Base-by-base conservation (phyloP, 1,284 basidiomycete species). In the Malassezia brasiliensis region DNA sequence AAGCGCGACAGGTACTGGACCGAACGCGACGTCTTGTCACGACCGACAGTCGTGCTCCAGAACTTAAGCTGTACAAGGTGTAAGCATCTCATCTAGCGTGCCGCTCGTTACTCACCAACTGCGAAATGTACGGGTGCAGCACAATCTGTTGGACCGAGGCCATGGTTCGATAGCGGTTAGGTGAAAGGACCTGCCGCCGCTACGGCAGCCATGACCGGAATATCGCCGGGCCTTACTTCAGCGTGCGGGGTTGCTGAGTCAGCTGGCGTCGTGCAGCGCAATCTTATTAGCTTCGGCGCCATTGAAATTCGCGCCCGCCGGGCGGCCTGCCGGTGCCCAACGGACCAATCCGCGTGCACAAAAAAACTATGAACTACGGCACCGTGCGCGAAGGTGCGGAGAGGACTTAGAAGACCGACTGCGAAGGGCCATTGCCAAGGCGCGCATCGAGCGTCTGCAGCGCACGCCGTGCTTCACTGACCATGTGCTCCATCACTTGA, bases 1-100 rank as follows among this genome's bases (percentile, higher is more conserved):
- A 96, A 85, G 22, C 93, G 85, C 45, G 93, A 81, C 62, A 89
- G 84, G 77, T 91, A 96, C 78, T 99, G 93, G 57, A 91, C 77
- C 28, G 88, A 82, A 66, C 93, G 85, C 77, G 96, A 93, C 36
- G 84, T 79, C 89, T 91, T 74, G 63, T 74, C 72, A 39, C 72
- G 61, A 36, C 72, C 72, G 15, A 72, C 72, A n/a, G 72, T 74
- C 47, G 72, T 74, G 50, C 62, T 63, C 72, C 71, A 73, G 62
- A 74, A 73, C 53, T 68, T 68, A 50, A 74, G 63, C 66, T 68
- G 56, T 1, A 20, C 9, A 10, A 5, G 6, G 22, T 7, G 50
- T 52, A 4, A 49, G 45, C 14, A 5, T 5, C 11, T 36, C 32
- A 34, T 17, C 20, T 20, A 14, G 40, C 3, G 15, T 22, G 22